phyloP scores from a whole-genome alignment of 352 stramenopile species.

The Phytophthora melonis region DNA sequence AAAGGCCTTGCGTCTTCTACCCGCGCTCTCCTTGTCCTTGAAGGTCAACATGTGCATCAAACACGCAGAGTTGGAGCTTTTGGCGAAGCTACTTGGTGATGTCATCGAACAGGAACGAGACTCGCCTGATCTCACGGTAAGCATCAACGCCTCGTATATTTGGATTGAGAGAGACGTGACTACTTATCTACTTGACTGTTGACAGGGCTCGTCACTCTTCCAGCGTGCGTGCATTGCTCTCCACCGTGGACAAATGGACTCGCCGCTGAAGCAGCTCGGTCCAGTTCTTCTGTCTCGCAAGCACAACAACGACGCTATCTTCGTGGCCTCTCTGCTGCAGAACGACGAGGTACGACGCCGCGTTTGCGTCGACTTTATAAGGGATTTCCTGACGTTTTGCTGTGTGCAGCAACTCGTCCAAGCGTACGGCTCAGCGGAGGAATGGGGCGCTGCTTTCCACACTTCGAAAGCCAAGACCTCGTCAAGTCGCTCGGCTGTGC shows the following conservation, averaged over 20 bases:
- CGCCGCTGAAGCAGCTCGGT: conserved; percentile 37
- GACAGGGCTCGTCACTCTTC: conserved; percentile 66
- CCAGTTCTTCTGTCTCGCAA: conserved; percentile 27
- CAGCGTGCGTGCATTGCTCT: conserved; percentile 64
- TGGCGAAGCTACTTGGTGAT: conserved; percentile 46
- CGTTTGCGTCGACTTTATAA: not conserved
- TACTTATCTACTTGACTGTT: not conserved
- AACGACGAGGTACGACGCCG: conserved; percentile 45
- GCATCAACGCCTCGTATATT: not conserved
- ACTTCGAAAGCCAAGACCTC: conserved; percentile 21
- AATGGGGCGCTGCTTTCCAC: conserved; percentile 43
- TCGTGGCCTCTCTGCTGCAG: conserved; percentile 59
- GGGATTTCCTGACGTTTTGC: not conserved
- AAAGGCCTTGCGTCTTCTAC: conserved; percentile 49
- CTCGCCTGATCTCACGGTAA: conserved; percentile 57
- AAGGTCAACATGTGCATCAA: conserved; percentile 82
- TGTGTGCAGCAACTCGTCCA: conserved; percentile 33
- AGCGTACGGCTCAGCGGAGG: conserved; percentile 31
- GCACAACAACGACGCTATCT: conserved; percentile 56
- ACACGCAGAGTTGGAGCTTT: conserved; percentile 51
- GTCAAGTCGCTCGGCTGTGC: conserved; percentile 8
- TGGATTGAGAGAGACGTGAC: not conserved
- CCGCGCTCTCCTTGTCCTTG: conserved; percentile 45
- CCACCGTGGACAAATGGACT: conserved; percentile 37
- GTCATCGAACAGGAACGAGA: conserved; percentile 40